Percentiles rank a stretch among this genome's conserved stretches.
phyloP scores from a whole-genome alignment of 2,329 filamentous ascomycete species.

The Phaeophleospora eucalypticola region DNA sequence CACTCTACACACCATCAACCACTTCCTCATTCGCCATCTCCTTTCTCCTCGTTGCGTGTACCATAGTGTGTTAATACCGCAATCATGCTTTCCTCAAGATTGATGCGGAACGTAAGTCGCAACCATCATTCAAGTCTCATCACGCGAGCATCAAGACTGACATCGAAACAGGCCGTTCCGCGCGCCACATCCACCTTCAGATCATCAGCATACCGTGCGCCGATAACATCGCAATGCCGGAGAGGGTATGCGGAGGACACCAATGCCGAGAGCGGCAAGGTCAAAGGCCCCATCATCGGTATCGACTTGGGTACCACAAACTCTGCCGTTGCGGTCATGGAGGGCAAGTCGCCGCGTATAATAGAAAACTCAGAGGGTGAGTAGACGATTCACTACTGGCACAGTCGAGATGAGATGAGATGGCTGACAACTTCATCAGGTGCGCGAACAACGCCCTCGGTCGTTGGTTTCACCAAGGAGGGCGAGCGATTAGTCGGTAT shows the following conservation, averaged over 20 bases:
- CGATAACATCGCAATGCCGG: slow-evolving; percentile 68
- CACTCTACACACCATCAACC: slow-evolving; percentile 7
- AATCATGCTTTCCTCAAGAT: slow-evolving; percentile 34
- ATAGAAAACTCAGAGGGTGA: slow-evolving; percentile 96
- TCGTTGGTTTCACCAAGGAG: slow-evolving; percentile 92
- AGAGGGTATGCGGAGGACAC: slow-evolving; percentile 58
- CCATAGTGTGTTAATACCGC: slow-evolving; percentile 21
- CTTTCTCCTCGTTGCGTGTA: slow-evolving; percentile 15
- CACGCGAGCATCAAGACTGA: slow-evolving; percentile 29
- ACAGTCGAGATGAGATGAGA: slow-evolving; percentile 2
- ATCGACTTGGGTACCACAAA: slow-evolving; percentile 98
- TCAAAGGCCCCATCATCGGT: slow-evolving; percentile 94
- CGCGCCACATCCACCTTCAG: slow-evolving; percentile 34
- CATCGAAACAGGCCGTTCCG: slow-evolving; percentile 27
- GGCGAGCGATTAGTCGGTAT: slow-evolving; percentile 96
- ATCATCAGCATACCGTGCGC: slow-evolving; percentile 53
- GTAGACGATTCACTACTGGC: slow-evolving; percentile 24
- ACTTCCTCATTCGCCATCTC: slow-evolving; percentile 8
- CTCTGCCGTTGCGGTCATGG: slow-evolving; percentile 95
- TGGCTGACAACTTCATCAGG: slow-evolving; percentile 46
- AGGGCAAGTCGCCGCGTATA: slow-evolving; percentile 91
- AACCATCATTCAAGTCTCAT: slow-evolving; percentile 13
- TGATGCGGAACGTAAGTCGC: slow-evolving; percentile 34
- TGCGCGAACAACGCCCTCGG: slow-evolving; percentile 86
- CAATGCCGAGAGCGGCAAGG: slow-evolving; percentile 64